A percentile compares a stretch with the other conserved stretches of the same genome.
Evolutionary conservation across 805 yeast species (phyloP).

Genomic region (Candida peoriensis): DNA sequence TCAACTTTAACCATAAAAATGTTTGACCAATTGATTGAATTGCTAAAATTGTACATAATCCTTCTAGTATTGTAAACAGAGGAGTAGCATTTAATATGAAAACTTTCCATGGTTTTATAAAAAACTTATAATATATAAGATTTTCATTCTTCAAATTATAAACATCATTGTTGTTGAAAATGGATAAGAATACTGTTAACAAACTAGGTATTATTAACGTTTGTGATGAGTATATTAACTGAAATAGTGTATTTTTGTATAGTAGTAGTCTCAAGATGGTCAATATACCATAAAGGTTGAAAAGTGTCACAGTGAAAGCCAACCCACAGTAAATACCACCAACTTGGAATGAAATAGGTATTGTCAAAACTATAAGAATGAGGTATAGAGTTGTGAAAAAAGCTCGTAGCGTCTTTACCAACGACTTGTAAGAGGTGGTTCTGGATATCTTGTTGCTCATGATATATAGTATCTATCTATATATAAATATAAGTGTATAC

Average conservation of each 20-base stretch:
- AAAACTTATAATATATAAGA: constrained; percentile 25
- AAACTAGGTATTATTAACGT: constrained; percentile 80
- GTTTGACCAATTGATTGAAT: constrained; percentile 90
- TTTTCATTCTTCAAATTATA: constrained; percentile 18
- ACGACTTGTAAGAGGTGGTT: constrained; percentile 7
- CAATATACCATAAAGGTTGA: constrained; percentile 61
- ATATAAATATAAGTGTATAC: too few species aligned
- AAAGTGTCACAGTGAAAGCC: constrained; percentile 71
- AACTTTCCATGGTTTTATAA: constrained; percentile 65
- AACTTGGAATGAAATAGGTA: constrained; percentile 89
- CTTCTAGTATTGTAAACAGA: constrained; percentile 83
- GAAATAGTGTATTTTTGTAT: constrained; percentile 27
- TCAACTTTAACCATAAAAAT: constrained; percentile 57
- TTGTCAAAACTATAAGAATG: constrained; percentile 65
- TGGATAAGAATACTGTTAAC: constrained; percentile 60
- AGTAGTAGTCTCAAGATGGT: constrained; percentile 65
- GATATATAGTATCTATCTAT: too few species aligned
- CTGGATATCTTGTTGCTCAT: constrained; percentile 3
- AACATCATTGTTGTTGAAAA: constrained; percentile 36
- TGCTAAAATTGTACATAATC: constrained; percentile 85
- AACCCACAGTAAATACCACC: constrained; percentile 91
- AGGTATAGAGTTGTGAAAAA: constrained; percentile 57
- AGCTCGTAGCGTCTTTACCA: constrained; percentile 16
- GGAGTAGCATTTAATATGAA: constrained; percentile 80
- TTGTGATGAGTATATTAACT: constrained; percentile 67